Evolutionary conservation across 306 rosid species (phyloP).

Genomic region (Glycine soja): DNA sequence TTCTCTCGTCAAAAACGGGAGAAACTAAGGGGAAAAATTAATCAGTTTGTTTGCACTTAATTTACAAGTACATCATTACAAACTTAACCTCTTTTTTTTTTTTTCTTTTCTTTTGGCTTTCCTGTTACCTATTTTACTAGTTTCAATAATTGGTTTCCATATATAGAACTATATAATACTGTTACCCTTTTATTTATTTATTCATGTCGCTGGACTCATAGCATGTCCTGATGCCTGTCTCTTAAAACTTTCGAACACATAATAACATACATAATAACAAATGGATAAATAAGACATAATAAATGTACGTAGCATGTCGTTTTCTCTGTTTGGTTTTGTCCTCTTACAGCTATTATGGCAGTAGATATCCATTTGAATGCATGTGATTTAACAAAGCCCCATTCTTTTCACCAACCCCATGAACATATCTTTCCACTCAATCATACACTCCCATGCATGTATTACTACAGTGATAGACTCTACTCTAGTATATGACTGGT

Average conservation of each 20-base stretch:
- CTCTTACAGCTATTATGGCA: constrained; percentile 38
- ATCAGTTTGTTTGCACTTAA: too few relatives aligned
- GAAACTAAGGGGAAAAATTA: too few relatives aligned
- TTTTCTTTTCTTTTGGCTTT: too few relatives aligned
- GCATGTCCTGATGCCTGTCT: constrained; percentile 33
- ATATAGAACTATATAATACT: too few relatives aligned
- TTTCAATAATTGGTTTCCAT: too few relatives aligned
- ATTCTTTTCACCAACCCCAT: constrained; percentile 47
- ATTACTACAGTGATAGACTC: constrained; percentile 22
- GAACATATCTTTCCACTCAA: constrained; percentile 38
- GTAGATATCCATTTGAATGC: not conserved
- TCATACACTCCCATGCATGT: constrained; percentile 23
- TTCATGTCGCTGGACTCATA: constrained; percentile 26
- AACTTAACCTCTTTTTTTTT: too few relatives aligned
- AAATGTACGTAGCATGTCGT: constrained; percentile 29
- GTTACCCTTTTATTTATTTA: constrained; percentile 9
- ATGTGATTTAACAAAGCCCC: constrained; percentile 33
- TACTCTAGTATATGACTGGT: constrained; percentile 11
- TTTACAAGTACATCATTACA: too few relatives aligned
- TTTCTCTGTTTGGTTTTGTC: constrained; percentile 33
- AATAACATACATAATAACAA: not conserved
- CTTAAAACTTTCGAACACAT: constrained; percentile 34
- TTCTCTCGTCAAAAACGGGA: too few relatives aligned
- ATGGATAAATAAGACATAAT: not conserved
- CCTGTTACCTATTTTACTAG: too few relatives aligned